phyloP scores from a whole-genome alignment of 2,329 filamentous ascomycete genomes.

The Colletotrichum caudatum region DNA sequence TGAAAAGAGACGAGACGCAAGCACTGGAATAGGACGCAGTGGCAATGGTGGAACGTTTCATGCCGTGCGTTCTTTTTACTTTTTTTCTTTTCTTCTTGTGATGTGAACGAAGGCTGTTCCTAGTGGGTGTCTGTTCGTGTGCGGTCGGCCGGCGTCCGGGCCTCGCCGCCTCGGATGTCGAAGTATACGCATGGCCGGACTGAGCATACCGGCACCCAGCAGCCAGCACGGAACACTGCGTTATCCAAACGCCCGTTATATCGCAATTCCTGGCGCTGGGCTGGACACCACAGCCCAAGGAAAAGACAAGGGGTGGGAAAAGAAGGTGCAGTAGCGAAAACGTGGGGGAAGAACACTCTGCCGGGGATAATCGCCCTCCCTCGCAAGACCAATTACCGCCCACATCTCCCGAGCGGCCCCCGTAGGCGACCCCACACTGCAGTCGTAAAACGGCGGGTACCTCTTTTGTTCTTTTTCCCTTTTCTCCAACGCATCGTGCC shows the following conservation, averaged over 20 bases:
- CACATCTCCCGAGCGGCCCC: constrained; percentile 37
- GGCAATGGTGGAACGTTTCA: neutral
- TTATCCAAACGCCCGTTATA: constrained; percentile 19
- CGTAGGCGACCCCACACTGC: constrained; percentile 25
- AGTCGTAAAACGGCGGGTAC: constrained; percentile 8
- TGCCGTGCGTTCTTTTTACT: neutral
- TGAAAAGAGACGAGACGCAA: neutral
- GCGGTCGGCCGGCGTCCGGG: neutral
- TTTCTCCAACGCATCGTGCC: constrained; percentile 37
- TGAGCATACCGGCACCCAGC: neutral
- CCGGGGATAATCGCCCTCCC: constrained; percentile 24
- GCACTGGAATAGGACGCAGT: neutral
- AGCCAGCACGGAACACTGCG: neutral
- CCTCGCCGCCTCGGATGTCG: neutral
- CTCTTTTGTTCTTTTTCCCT: neutral
- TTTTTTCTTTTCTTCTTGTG: neutral
- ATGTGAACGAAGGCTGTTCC: neutral
- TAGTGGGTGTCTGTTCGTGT: neutral
- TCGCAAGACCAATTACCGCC: constrained; percentile 36
- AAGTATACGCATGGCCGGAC: neutral
- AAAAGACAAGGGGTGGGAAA: too few species aligned
- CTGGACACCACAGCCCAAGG: neutral
- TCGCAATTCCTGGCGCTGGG: constrained; percentile 24
- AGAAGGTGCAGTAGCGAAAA: too few species aligned
- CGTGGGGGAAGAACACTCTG: constrained; percentile 37